A percentile compares a stretch with the other conserved stretches of the same genome.
These are phyloP conservation scores for Vitis hybrid DNA, from an alignment of 177 flowering plant species.

Conservation along the genomic window DNA sequence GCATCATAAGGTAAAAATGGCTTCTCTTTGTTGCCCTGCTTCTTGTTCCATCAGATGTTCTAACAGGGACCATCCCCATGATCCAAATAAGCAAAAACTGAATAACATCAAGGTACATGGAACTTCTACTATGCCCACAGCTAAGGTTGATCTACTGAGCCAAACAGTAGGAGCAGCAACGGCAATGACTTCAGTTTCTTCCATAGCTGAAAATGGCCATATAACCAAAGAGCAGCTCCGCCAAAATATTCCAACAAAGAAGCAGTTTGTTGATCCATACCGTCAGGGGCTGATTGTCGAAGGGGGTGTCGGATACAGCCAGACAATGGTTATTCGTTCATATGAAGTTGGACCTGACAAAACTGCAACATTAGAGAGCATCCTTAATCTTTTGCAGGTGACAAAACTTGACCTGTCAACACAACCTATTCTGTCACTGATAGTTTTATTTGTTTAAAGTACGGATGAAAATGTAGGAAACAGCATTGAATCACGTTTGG, in stretches of 20 bases:
- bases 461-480: constrained; percentile 39
- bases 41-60: constrained; percentile 11
- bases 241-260: constrained; percentile 57
- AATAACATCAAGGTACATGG: constrained; percentile 30
- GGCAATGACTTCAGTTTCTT: constrained; percentile 11
- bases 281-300: constrained; percentile 60
- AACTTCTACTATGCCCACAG: constrained; percentile 5
- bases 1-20: constrained; percentile 25
- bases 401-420: background rate
- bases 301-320: constrained; percentile 59
- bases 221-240: constrained; percentile 23
- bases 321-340: constrained; percentile 66
- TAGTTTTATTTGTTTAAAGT: background rate
- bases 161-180: constrained; percentile 22
- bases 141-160: constrained; percentile 17
- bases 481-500: constrained; percentile 70
- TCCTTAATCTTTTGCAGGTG: constrained; percentile 75
- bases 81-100: constrained; percentile 25
- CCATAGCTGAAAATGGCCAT: constrained; percentile 19
- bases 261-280: constrained; percentile 42
- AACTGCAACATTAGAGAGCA: constrained; percentile 61
- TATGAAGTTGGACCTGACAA: constrained; percentile 77
- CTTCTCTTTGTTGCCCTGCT: constrained; percentile 18
- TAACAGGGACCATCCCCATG: constrained; percentile 14
- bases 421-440: background rate